These are phyloP conservation scores for Pichia sp. DNA, from an alignment of 1,139 yeast species.

Conservation along the genomic window DNA sequence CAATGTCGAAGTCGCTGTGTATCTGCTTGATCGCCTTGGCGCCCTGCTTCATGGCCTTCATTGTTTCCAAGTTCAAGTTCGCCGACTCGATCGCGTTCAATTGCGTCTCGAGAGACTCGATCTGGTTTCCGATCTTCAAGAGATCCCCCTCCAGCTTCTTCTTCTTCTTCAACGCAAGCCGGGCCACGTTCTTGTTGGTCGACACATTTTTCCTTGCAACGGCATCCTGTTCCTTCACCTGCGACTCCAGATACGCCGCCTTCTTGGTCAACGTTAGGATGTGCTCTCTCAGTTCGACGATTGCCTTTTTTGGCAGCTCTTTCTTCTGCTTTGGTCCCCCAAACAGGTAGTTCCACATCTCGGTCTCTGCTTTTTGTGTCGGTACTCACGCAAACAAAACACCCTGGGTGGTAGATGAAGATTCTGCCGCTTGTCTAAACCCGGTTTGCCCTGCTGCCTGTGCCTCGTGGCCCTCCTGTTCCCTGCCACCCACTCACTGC, in stretches of 20 bases:
- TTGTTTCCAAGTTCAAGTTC: slow-evolving; percentile 91
- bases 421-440: no score
- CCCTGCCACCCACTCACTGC: no score
- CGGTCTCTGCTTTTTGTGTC: neutral
- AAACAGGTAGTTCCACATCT: slow-evolving; percentile 74
- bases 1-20: slow-evolving; percentile 92
- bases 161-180: slow-evolving; percentile 83
- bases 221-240: slow-evolving; percentile 75
- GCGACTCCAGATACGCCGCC: slow-evolving; percentile 75
- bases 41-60: slow-evolving; percentile 98
- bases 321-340: slow-evolving; percentile 71
- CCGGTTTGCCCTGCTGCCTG: no score
- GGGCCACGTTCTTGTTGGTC: slow-evolving; percentile 70
- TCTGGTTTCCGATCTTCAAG: slow-evolving; percentile 78
- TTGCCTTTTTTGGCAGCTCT: slow-evolving; percentile 89
- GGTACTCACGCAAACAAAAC: neutral
- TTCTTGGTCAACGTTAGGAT: slow-evolving; percentile 83
- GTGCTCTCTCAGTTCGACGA: slow-evolving; percentile 84
- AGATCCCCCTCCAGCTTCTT: slow-evolving; percentile 75
- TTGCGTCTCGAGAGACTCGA: slow-evolving; percentile 86
- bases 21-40: slow-evolving; percentile 95
- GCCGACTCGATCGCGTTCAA: slow-evolving; percentile 89
- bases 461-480: no score
- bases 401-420: no score
- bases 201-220: slow-evolving; percentile 72